Evolutionary conservation across 345 rosid species (phyloP), one percentile per base, ranked within the genome.

Genomic region (Lepidium africanum): DNA sequence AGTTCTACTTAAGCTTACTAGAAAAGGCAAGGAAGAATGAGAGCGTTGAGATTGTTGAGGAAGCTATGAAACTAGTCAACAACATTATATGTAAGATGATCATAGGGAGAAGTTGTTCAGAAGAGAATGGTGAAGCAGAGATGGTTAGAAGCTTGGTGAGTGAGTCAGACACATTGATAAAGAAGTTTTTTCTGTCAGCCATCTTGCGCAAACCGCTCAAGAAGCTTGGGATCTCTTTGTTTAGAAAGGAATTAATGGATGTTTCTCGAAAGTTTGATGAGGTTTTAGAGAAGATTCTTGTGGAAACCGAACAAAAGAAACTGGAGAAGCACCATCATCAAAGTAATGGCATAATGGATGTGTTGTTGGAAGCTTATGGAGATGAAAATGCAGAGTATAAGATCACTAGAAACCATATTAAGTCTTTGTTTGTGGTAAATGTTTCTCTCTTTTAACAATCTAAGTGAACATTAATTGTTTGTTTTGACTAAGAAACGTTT

Each of bases 101-200:
- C 13, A 63, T 70, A 60, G 69, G 79, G 37, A 67, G 59, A 0
- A 75, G 77, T 25, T 76, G 72, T 64, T 64, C 72, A 6, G 69
- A 16, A n/a, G 60, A 25, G 15, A 32, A 38, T 1, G 10, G 36
- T 6, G 73, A 73, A 25, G 77, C 76, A 19, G 63, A 72, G 42
- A 72, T 3, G 21, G 43, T 56, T 5, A 60, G 62, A 51, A 38
- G 25, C 36, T 48, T 81, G 48, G 64, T 75, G 32, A 33, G 6
- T 6, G 38, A 15, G 30, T 46, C 79, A 5, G 14, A 57, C 25
- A 48, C 35, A 13, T 10, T 81, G 27, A 23, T 46, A 8, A 51
- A 40, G 17, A 78, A 81, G 43, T 1, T 72, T 43, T 11, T 59
- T 7, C 10, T 67, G 8, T 51, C 9, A 7, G 42, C 12, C n/a